phyloP scores from a whole-genome alignment of 2,329 filamentous ascomycete species.

The Coniochaeta sp. region DNA sequence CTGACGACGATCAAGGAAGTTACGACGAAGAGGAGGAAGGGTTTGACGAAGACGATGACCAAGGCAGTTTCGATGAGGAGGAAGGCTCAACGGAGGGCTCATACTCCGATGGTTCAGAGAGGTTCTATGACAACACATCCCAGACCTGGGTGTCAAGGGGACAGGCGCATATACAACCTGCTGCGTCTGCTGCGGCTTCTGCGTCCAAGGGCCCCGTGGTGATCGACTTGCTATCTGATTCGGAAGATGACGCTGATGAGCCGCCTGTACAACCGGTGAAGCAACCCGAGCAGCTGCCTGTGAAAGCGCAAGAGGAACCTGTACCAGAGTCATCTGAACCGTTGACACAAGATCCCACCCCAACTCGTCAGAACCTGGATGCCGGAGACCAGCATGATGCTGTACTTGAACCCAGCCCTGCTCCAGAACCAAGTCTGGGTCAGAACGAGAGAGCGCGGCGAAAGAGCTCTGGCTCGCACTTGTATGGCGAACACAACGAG shows the following conservation, averaged over 20 bases:
- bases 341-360: not conserved
- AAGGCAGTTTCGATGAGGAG: constrained; percentile 8
- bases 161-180: not conserved
- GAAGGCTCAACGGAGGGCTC: not conserved
- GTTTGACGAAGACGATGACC: constrained; percentile 9
- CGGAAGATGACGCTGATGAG: constrained; percentile 29
- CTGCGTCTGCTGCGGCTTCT: not conserved
- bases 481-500: not conserved
- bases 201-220: constrained; percentile 28
- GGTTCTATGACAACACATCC: constrained; percentile 1
- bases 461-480: not conserved
- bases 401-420: not conserved
- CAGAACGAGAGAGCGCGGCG: not conserved
- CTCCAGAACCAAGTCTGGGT: not conserved
- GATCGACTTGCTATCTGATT: constrained; percentile 39
- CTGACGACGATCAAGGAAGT: constrained; percentile 16
- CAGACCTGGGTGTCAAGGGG: not conserved
- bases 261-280: constrained; percentile 5
- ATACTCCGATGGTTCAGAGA: not conserved
- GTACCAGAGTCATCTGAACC: not conserved
- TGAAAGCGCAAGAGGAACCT: not conserved
- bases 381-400: not conserved
- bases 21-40: constrained; percentile 18
- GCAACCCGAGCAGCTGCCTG: not conserved
- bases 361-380: not conserved